Evolutionary conservation across 1,139 yeast genomes (phyloP).

Genomic region (Saccharomyces hybrid): DNA sequence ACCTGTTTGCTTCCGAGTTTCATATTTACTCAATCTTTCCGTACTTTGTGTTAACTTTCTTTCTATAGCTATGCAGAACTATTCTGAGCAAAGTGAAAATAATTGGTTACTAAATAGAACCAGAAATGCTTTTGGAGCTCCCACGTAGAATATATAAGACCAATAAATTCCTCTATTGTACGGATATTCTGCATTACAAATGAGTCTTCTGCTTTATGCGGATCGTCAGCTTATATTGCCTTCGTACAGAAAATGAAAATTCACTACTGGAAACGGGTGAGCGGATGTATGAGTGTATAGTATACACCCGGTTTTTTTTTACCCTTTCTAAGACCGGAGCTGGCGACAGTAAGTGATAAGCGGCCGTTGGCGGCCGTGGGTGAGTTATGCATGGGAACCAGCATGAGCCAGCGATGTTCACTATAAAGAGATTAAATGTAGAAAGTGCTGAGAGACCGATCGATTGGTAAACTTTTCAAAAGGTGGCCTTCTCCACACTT

Average conservation of each 20-base stretch:
- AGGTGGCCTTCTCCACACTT: background rate
- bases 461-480: background rate
- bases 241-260: background rate
- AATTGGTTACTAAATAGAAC: background rate
- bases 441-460: background rate
- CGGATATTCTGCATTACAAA: background rate
- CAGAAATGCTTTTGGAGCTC: background rate
- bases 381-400: background rate
- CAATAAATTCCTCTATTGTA: background rate
- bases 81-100: background rate
- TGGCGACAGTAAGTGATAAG: background rate
- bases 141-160: background rate
- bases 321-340: background rate
- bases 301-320: background rate
- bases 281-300: background rate
- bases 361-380: background rate
- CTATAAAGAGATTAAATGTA: background rate
- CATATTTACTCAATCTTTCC: background rate
- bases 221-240: background rate
- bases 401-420: background rate
- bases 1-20: slow-evolving; percentile 46
- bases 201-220: background rate
- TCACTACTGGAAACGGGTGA: background rate
- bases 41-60: background rate
- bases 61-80: background rate